Conservation (phyloP, 1,284 basidiomycete species). For the Somion occarium region DNA sequence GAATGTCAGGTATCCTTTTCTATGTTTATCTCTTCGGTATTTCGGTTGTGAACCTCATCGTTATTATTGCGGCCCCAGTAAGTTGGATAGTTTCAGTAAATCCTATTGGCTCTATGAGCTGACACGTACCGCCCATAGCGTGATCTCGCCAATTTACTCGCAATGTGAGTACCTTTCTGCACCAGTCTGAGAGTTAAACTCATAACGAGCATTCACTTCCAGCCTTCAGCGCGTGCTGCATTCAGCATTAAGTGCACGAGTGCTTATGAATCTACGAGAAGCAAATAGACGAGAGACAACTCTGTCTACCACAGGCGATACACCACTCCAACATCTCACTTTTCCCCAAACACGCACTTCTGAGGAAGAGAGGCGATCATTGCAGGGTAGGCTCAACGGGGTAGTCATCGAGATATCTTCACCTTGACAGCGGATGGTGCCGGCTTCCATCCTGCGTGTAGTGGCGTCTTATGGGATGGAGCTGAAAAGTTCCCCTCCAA, state of each 20-base stretch:
- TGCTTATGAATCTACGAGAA: slow-evolving; percentile 8
- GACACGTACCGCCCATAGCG: slow-evolving; percentile 4
- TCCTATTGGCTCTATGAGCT: background rate
- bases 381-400: background rate
- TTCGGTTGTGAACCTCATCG: slow-evolving; percentile 6
- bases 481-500: no score
- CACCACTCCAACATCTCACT: slow-evolving; percentile 2
- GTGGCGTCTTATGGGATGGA: no score
- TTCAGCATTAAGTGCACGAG: slow-evolving; percentile 6
- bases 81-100: background rate
- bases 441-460: no score
- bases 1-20: slow-evolving; percentile 7
- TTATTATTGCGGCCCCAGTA: slow-evolving; percentile 10
- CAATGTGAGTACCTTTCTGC: slow-evolving; percentile 4
- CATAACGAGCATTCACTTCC: background rate
- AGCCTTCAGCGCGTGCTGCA: slow-evolving; percentile 6
- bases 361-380: background rate
- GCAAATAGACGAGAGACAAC: background rate
- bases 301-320: background rate
- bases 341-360: background rate
- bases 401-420: slow-evolving; percentile 1
- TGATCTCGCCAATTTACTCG: slow-evolving; percentile 11
- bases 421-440: no score
- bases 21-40: slow-evolving; percentile 9
- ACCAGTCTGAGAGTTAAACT: background rate